A percentile compares a stretch with the other conserved stretches of the same genome.
Evolutionary conservation across 139 green algal genomes (phyloP).

Genomic region (Desmodesmus armatus): DNA sequence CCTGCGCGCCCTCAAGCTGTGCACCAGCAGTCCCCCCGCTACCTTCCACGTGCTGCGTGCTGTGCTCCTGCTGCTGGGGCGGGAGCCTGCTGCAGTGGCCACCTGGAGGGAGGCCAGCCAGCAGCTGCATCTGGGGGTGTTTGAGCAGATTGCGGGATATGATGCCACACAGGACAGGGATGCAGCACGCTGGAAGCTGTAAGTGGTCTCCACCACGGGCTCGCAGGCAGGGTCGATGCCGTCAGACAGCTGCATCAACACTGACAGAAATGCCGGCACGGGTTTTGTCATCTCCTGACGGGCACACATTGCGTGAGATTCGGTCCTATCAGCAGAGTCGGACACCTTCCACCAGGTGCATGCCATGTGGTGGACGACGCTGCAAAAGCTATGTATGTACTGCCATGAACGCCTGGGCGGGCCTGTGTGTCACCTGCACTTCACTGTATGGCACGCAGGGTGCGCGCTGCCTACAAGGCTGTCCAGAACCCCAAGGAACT

Average conservation of each 20-base stretch:
- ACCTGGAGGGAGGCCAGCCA: constrained; percentile 59
- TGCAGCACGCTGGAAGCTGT: constrained; percentile 26
- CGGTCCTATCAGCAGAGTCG: no score
- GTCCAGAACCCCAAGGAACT: constrained; percentile 25
- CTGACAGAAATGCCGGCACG: no score
- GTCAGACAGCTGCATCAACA: no score
- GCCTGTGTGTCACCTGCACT: not conserved
- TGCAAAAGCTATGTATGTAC: no score
- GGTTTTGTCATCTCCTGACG: no score
- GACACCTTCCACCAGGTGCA: no score
- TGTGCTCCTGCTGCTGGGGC: constrained; percentile 63
- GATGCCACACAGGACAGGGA: constrained; percentile 54
- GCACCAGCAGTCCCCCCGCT: constrained; percentile 49
- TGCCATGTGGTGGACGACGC: no score
- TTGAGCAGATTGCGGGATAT: constrained; percentile 57
- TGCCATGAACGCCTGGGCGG: not conserved
- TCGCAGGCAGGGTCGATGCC: no score
- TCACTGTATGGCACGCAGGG: no score
- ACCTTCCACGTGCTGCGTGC: constrained; percentile 66
- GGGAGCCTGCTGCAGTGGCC: constrained; percentile 43
- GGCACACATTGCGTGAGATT: no score
- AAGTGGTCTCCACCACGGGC: not conserved
- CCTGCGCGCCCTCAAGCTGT: constrained; percentile 16
- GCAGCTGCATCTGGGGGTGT: constrained; percentile 51
- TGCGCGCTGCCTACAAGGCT: constrained; percentile 32